Conservation (phyloP, 441 rosid species). For the Jatropha multifida region DNA sequence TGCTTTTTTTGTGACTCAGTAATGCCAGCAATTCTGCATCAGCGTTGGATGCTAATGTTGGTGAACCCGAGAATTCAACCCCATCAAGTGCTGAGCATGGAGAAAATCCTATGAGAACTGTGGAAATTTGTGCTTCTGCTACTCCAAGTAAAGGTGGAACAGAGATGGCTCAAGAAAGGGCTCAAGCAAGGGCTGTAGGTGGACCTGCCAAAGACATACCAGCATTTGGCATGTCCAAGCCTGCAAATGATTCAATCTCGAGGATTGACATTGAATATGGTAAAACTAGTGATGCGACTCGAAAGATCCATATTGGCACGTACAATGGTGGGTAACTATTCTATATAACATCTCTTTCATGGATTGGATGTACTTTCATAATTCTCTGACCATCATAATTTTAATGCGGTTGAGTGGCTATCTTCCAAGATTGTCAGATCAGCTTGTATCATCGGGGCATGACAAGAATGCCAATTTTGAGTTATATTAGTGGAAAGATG, state of each 20-base stretch:
- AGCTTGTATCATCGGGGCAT: not conserved
- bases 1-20: constrained; percentile 22
- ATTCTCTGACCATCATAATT: not conserved
- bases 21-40: constrained; percentile 38
- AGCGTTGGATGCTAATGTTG: constrained; percentile 25
- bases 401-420: not conserved
- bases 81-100: constrained; percentile 35
- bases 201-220: constrained; percentile 29
- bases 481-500: not conserved
- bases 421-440: not conserved
- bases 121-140: constrained; percentile 31
- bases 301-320: constrained; percentile 22
- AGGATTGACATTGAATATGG: constrained; percentile 23
- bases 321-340: constrained; percentile 32
- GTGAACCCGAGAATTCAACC: constrained; percentile 33
- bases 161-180: constrained; percentile 32
- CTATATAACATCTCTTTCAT: constrained; percentile 8
- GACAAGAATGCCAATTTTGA: constrained; percentile 8
- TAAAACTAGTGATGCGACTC: constrained; percentile 30
- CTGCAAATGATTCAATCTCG: constrained; percentile 35
- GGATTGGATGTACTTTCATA: constrained; percentile 13
- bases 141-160: constrained; percentile 19
- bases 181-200: constrained; percentile 28
- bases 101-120: constrained; percentile 28
- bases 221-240: constrained; percentile 14